Evolutionary conservation across 352 stramenopile species (phyloP).

Genomic region (Albugo laibachii): DNA sequence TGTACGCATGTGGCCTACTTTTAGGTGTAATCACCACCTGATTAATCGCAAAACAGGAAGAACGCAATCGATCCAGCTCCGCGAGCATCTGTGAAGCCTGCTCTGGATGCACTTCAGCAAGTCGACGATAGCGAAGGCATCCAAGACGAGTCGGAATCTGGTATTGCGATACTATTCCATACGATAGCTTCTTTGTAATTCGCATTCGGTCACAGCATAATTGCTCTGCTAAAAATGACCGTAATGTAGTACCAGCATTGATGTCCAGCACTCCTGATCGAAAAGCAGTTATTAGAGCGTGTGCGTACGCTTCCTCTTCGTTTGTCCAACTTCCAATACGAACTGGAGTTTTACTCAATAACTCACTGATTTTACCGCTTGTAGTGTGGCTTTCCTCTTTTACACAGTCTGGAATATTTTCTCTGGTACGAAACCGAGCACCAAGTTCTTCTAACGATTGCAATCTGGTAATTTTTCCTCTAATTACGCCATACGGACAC

Average conservation of each 20-base stretch:
- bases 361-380: background rate
- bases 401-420: slow-evolving; percentile 2
- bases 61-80: no score
- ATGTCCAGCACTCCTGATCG: background rate
- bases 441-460: slow-evolving; percentile 5
- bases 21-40: no score
- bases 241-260: background rate
- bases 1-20: no score
- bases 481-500: background rate
- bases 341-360: background rate
- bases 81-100: no score
- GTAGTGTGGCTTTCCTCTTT: background rate
- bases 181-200: background rate
- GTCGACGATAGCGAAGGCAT: no score
- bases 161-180: background rate
- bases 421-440: slow-evolving; percentile 7
- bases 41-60: no score
- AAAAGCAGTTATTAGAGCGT: background rate
- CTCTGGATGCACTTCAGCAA: no score
- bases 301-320: background rate
- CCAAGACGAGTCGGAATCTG: no score
- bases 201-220: background rate
- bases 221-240: background rate
- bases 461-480: slow-evolving; percentile 1
- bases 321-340: background rate